Conservation (phyloP, 2,329 filamentous ascomycete genomes). For the Sclerotinia subarctica region DNA sequence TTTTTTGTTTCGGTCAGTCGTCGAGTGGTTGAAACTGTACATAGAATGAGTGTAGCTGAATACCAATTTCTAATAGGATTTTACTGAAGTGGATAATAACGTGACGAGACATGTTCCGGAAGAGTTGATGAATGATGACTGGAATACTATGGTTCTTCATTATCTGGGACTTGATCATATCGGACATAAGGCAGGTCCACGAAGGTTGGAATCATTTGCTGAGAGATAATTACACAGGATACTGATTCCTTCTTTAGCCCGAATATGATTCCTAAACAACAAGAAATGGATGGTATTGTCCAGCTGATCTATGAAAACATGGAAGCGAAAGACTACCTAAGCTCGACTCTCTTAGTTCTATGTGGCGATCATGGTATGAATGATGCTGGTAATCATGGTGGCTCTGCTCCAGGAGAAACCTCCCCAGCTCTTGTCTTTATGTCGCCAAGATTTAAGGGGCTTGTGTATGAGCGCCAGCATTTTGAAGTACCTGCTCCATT, state of each 20-base stretch:
- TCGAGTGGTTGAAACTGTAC: constrained; percentile 27
- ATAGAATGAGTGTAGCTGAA: constrained; percentile 33
- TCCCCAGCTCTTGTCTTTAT: constrained; percentile 90
- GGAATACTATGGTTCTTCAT: constrained; percentile 91
- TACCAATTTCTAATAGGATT: constrained; percentile 61
- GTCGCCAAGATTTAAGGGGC: constrained; percentile 77
- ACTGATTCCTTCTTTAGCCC: constrained; percentile 50
- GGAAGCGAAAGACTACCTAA: constrained; percentile 64
- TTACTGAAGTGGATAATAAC: constrained; percentile 96
- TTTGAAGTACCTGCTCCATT: constrained; percentile 54
- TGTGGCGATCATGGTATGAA: constrained; percentile 99
- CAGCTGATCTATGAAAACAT: constrained; percentile 73
- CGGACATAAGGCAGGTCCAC: constrained; percentile 90
- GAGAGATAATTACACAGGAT: neutral
- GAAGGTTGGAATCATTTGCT: constrained; percentile 52
- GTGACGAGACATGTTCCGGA: constrained; percentile 83
- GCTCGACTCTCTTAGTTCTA: constrained; percentile 77
- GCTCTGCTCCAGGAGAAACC: constrained; percentile 89
- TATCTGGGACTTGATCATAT: constrained; percentile 97
- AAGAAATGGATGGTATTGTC: constrained; percentile 87
- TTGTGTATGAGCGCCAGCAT: constrained; percentile 53
- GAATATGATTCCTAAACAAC: constrained; percentile 90
- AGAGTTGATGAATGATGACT: constrained; percentile 75
- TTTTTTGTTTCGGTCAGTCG: constrained; percentile 90
- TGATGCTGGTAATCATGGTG: constrained; percentile 93